Conservation (phyloP, 495 filamentous ascomycete species). For the Opeltia flavorubescens region DNA sequence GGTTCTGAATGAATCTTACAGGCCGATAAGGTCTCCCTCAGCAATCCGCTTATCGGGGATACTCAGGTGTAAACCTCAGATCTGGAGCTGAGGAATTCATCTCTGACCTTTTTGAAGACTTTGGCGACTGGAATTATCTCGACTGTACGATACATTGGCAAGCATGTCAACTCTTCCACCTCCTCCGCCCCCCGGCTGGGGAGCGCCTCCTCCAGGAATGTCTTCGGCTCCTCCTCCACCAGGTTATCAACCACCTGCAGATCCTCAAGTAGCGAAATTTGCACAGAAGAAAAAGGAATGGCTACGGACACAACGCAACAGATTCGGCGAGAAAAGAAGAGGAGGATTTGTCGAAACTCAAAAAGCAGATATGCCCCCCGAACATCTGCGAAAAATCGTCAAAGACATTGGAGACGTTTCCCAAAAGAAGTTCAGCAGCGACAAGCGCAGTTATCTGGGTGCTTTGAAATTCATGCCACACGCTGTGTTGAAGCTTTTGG, state of each 20-base stretch:
- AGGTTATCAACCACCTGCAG: slow-evolving; percentile 69
- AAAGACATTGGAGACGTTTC: slow-evolving; percentile 98
- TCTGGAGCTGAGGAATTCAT: no score
- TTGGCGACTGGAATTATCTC: no score
- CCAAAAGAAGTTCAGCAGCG: slow-evolving; percentile 97
- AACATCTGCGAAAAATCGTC: slow-evolving; percentile 96
- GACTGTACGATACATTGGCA: slow-evolving; percentile 18
- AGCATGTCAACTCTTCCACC: slow-evolving; percentile 70
- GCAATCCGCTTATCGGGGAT: no score
- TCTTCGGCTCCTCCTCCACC: slow-evolving; percentile 74
- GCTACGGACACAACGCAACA: slow-evolving; percentile 80
- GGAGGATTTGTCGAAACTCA: slow-evolving; percentile 93
- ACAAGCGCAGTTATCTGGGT: slow-evolving; percentile 96
- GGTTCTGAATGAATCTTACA: no score
- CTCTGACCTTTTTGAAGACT: no score
- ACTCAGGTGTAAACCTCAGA: no score
- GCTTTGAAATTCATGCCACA: slow-evolving; percentile 99
- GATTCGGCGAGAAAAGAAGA: slow-evolving; percentile 94
- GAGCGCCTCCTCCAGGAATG: slow-evolving; percentile 60
- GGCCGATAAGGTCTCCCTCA: no score
- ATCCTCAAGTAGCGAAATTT: slow-evolving; percentile 86
- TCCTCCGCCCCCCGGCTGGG: slow-evolving; percentile 67
- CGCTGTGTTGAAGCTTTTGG: slow-evolving; percentile 93
- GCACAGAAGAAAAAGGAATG: slow-evolving; percentile 98
- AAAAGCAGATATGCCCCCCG: slow-evolving; percentile 97